Base-by-base conservation (phyloP, 257 asterid genomes). In the Paulownia fortunei region DNA sequence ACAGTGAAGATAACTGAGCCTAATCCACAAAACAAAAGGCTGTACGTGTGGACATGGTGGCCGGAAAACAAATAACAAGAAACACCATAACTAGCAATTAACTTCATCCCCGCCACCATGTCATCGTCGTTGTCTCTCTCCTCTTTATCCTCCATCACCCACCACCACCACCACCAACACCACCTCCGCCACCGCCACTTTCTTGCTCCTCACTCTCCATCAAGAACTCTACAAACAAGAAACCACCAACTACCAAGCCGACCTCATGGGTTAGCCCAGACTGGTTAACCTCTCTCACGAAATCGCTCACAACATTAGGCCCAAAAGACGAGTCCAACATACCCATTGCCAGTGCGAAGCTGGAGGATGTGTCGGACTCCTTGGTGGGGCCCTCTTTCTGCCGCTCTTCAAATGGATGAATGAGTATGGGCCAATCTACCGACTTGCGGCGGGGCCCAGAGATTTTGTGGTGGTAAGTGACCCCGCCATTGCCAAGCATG, bases 321-420 rank as follows among this genome's bases (percentile, higher is more conserved):
- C 84, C 86, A 32, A 92, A 92, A 52, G 97, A 91, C 71, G 96
- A 93, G 15, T 95, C 99, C 62, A 93, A 89, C 83, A 93, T 95
- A 11, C 97, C 99, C 42, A 82, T 85, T 58, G 97, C 98, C 41
- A 90, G 69, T 59, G 94, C 98, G 18, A 86, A 93, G 88, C 90
- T 93, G 26, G 98, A 92, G 11, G 99, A 95, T 59, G 98, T 95
- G 6, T 90, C 97, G 39, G 97, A 93, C 65, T 93, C 54, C 79
- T 95, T 32, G 99, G 97, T 6, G 97, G 97, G 37, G 97, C 99
- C 23, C 94, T 95, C 47, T 95, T 95, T 76, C 90, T 95, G 47
- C 97, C 98, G 2, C 88, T 95, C 46, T 93, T 86, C 88, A 95
- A 89, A 65, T 95, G 97, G 98, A 95, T 93, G 99, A 91, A 88